Evolutionary conservation across 169 alveolate species (phyloP).

Genomic region (Plasmodium relictum): DNA sequence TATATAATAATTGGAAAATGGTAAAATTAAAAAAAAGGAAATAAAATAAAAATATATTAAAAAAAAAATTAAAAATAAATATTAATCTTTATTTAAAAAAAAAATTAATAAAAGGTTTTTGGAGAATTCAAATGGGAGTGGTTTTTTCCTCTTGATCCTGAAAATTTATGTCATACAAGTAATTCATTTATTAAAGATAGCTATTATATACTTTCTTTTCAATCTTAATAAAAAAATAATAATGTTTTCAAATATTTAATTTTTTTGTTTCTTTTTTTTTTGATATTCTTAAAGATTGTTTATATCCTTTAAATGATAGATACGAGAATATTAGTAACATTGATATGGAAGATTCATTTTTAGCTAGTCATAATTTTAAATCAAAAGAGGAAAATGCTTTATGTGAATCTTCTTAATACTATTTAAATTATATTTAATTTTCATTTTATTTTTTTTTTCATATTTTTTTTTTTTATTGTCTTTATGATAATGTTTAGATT

Average conservation of each 20-base stretch:
- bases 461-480: no score
- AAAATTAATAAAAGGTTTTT: slow-evolving; percentile 36
- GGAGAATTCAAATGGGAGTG: slow-evolving; percentile 68
- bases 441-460: no score
- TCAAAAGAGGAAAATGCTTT: slow-evolving; percentile 25
- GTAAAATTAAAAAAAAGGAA: not conserved
- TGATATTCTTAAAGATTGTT: slow-evolving; percentile 3
- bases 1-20: slow-evolving; percentile 60
- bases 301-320: slow-evolving; percentile 58
- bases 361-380: slow-evolving; percentile 22
- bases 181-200: not conserved
- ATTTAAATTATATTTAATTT: no score
- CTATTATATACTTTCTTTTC: no score
- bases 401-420: not conserved
- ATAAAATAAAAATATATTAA: not conserved
- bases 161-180: slow-evolving; percentile 28
- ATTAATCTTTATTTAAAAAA: not conserved
- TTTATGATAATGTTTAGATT: no score
- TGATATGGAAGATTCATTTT: slow-evolving; percentile 52
- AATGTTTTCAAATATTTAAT: not conserved
- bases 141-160: slow-evolving; percentile 61
- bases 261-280: not conserved
- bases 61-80: not conserved
- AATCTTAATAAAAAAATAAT: not conserved
- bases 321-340: slow-evolving; percentile 50